phyloP scores from a whole-genome alignment of 768 basidiomycete genomes.

The Phylloporus arenicola region DNA sequence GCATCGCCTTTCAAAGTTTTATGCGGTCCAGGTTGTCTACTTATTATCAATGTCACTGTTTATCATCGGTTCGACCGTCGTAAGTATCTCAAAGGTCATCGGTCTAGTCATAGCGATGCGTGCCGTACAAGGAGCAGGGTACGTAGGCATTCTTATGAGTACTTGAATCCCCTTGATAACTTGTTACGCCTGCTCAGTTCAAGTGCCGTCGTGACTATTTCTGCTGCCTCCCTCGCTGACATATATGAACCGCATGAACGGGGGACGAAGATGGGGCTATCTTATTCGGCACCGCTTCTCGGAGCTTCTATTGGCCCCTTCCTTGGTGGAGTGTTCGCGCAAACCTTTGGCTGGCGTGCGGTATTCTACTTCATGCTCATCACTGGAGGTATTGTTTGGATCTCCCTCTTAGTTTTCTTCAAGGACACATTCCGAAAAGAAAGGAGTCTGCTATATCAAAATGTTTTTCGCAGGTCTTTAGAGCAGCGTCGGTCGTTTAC shows the following conservation, averaged over 20 bases:
- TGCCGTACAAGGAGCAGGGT: conserved; percentile 60
- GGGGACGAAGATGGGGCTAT: conserved; percentile 80
- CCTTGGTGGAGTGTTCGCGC: conserved; percentile 64
- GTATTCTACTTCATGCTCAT: conserved; percentile 81
- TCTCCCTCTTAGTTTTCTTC: conserved; percentile 60
- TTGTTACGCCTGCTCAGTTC: conserved; percentile 35
- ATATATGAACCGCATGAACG: conserved; percentile 74
- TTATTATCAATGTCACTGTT: conserved; percentile 48
- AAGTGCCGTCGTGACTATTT: conserved; percentile 64
- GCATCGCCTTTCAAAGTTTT: not conserved
- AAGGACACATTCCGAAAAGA: conserved; percentile 80
- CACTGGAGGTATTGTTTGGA: conserved; percentile 47
- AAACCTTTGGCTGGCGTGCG: conserved; percentile 71
- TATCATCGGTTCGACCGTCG: conserved; percentile 50
- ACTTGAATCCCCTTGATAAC: not conserved
- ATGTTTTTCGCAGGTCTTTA: conserved; percentile 45
- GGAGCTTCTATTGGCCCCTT: conserved; percentile 65
- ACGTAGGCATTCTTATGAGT: conserved; percentile 7
- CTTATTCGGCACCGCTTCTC: conserved; percentile 74
- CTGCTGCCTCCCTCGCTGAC: conserved; percentile 75
- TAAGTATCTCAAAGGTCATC: conserved; percentile 52
- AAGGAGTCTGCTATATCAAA: conserved; percentile 76
- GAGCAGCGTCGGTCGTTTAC: conserved; percentile 19
- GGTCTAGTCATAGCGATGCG: conserved; percentile 62
- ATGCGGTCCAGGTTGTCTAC: conserved; percentile 44